Conservation (phyloP, 2,329 filamentous ascomycete species). For the Fusarium protoensiforme region DNA sequence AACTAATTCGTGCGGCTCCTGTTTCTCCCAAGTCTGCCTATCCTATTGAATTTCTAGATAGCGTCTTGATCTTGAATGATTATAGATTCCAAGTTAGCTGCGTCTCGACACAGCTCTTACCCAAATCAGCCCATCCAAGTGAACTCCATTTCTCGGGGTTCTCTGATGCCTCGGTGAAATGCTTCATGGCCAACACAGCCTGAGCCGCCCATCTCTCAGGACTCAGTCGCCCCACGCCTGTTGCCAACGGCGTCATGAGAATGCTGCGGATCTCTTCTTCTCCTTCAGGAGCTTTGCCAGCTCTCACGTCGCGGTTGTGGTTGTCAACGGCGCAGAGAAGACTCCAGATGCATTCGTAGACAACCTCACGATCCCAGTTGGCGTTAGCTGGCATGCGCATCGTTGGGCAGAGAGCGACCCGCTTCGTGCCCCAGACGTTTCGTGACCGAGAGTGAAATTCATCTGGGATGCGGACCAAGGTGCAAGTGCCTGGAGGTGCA, state of each 20-base stretch:
- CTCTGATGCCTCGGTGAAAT: slow-evolving; percentile 60
- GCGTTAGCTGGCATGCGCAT: slow-evolving; percentile 60
- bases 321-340: slow-evolving; percentile 60
- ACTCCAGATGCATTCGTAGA: slow-evolving; percentile 66
- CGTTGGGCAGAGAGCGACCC: slow-evolving; percentile 63
- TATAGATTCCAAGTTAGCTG: slow-evolving; percentile 12
- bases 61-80: background rate
- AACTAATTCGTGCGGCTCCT: background rate
- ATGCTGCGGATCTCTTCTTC: slow-evolving; percentile 52
- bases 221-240: slow-evolving; percentile 58
- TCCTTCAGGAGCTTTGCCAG: background rate
- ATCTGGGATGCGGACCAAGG: slow-evolving; percentile 56
- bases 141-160: slow-evolving; percentile 55
- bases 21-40: background rate
- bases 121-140: slow-evolving; percentile 49
- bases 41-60: background rate
- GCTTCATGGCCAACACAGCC: slow-evolving; percentile 61
- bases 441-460: slow-evolving; percentile 45
- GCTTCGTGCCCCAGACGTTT: slow-evolving; percentile 55
- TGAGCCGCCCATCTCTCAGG: slow-evolving; percentile 61
- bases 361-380: slow-evolving; percentile 62
- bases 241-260: slow-evolving; percentile 64
- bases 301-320: slow-evolving; percentile 52
- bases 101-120: slow-evolving; percentile 14
- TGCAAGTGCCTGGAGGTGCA: slow-evolving; percentile 62